Conservation (phyloP, 805 yeast species). For the Metschnikowia peoriensis region DNA sequence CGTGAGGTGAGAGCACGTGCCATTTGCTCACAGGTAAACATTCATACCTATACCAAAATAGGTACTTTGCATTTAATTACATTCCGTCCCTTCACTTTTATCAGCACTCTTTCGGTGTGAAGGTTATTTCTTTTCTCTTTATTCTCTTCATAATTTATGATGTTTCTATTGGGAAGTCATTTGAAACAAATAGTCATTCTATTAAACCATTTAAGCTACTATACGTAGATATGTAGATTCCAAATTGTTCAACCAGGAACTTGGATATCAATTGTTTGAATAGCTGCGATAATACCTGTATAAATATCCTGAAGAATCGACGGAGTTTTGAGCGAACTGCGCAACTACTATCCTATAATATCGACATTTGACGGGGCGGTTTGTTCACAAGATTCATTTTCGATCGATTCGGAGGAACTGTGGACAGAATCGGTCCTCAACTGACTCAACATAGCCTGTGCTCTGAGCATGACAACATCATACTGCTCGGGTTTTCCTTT, state of each 20-base stretch:
- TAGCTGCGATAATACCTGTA: background rate
- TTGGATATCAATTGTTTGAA: background rate
- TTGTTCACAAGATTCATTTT: background rate
- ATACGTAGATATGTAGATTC: background rate
- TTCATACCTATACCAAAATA: no score
- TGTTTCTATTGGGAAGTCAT: no score
- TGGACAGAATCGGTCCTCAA: slow-evolving; percentile 20
- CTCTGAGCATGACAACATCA: slow-evolving; percentile 31
- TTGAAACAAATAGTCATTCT: no score
- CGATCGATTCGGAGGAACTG: background rate
- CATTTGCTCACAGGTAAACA: no score
- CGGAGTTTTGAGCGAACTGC: background rate
- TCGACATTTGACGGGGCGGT: background rate
- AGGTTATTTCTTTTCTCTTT: no score
- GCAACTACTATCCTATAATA: no score
- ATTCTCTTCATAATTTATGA: no score
- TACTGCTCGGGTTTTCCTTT: slow-evolving; percentile 9
- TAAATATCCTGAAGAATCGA: background rate
- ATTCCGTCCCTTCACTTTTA: no score
- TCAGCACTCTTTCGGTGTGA: no score
- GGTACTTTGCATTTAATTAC: background rate
- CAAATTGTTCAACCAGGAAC: background rate
- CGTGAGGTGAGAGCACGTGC: background rate
- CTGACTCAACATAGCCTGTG: slow-evolving; percentile 40
- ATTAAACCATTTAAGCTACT: no score